phyloP scores from a whole-genome alignment of 805 yeast species.

The Saccharomycopsis microspora region DNA sequence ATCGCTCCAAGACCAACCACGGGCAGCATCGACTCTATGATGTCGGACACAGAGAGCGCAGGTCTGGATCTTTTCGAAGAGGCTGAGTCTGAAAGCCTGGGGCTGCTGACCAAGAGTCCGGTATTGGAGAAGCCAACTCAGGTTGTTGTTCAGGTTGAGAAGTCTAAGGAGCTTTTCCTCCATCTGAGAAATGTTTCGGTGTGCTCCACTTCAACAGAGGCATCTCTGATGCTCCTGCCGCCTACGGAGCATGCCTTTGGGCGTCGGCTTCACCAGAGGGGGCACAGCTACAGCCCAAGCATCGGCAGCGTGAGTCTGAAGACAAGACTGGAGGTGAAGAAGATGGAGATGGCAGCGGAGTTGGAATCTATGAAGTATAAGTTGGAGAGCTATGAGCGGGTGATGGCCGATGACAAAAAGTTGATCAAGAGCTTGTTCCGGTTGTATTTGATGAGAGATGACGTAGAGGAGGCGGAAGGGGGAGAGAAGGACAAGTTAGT shows the following conservation, averaged over 20 bases:
- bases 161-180: too few relatives aligned
- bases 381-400: slow-evolving; percentile 11
- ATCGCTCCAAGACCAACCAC: neutral
- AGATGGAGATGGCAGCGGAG: slow-evolving; percentile 11
- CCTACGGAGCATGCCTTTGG: neutral
- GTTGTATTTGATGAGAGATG: slow-evolving; percentile 15
- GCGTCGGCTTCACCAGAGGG: neutral
- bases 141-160: too few relatives aligned
- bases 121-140: too few relatives aligned
- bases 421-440: slow-evolving; percentile 14
- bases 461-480: slow-evolving; percentile 4
- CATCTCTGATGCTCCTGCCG: neutral
- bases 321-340: slow-evolving; percentile 7
- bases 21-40: too few relatives aligned
- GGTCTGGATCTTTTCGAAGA: too few relatives aligned
- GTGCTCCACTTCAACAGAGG: slow-evolving; percentile 7
- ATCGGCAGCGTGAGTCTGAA: slow-evolving; percentile 5
- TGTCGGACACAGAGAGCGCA: too few relatives aligned
- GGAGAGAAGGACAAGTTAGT: neutral
- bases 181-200: neutral
- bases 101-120: too few relatives aligned
- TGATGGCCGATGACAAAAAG: slow-evolving; percentile 12
- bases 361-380: slow-evolving; percentile 12
- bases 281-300: slow-evolving; percentile 7
- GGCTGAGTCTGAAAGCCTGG: too few relatives aligned